phyloP scores from a whole-genome alignment of 2,329 filamentous ascomycete genomes.

The Aspergillus fischeri region DNA sequence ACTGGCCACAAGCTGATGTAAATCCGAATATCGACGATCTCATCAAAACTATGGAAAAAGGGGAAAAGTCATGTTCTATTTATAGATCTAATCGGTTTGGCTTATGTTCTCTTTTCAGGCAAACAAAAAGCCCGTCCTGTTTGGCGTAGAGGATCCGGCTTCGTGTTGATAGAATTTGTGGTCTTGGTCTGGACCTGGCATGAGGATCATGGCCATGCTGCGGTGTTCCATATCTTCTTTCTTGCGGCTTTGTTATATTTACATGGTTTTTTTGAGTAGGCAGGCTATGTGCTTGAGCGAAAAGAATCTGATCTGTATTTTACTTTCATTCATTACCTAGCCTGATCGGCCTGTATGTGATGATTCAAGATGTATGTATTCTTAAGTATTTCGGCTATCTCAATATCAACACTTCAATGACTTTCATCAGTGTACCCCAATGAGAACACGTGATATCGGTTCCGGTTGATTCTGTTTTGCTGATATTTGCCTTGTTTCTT shows the following conservation, averaged over 20 bases:
- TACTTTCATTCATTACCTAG: not conserved
- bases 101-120: conserved; percentile 12
- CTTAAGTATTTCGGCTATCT: conserved; percentile 3
- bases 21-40: conserved; percentile 16
- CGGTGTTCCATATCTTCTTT: conserved; percentile 7
- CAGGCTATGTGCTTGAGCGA: conserved; percentile 27
- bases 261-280: conserved; percentile 17
- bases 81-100: conserved; percentile 20
- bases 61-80: conserved; percentile 16
- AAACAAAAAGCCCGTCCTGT: conserved; percentile 16
- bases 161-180: conserved; percentile 28
- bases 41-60: conserved; percentile 12
- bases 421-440: too few relatives aligned
- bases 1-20: conserved; percentile 63
- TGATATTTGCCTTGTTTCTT: not conserved
- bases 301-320: conserved; percentile 21
- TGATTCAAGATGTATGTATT: not conserved
- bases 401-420: conserved; percentile 6
- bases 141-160: conserved; percentile 25
- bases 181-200: conserved; percentile 18
- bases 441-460: not conserved
- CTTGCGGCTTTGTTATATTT: conserved; percentile 11
- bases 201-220: conserved; percentile 10
- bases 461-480: not conserved
- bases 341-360: conserved; percentile 1